These are phyloP conservation scores for Reutealis trisperma DNA, from an alignment of 345 rosid genomes.

Conservation along the genomic window DNA sequence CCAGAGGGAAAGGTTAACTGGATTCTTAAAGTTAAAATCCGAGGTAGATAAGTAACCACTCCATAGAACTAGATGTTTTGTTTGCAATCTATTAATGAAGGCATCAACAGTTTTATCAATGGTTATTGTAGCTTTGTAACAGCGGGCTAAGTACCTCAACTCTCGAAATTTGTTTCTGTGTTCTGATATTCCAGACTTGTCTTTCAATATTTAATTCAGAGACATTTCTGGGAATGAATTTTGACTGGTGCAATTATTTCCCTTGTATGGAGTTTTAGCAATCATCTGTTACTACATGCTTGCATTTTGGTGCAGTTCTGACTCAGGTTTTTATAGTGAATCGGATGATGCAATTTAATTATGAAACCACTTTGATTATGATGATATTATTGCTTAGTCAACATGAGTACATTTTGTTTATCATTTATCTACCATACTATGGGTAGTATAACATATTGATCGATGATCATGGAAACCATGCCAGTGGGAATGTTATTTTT, in stretches of 20 bases:
- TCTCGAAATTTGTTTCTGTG: background rate
- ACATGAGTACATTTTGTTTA: no score
- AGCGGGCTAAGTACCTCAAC: background rate
- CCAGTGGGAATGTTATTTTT: no score
- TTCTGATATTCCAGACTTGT: no score
- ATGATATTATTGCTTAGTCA: no score
- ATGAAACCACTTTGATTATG: no score
- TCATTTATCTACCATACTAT: no score
- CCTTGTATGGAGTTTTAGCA: background rate
- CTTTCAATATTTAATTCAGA: background rate
- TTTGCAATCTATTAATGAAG: background rate
- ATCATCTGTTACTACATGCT: no score
- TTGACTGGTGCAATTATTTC: background rate
- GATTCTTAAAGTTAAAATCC: constrained; percentile 75
- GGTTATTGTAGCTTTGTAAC: background rate
- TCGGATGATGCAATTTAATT: no score
- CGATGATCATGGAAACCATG: no score
- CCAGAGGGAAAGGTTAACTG: constrained; percentile 80
- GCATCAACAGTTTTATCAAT: background rate
- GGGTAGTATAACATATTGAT: no score
- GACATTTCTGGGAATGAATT: background rate
- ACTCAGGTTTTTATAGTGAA: no score
- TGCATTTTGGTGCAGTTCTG: no score
- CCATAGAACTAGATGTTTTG: background rate
- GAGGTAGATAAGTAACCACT: constrained; percentile 51